phyloP scores from a whole-genome alignment of 768 basidiomycete species.

The Lactarius sp. region DNA sequence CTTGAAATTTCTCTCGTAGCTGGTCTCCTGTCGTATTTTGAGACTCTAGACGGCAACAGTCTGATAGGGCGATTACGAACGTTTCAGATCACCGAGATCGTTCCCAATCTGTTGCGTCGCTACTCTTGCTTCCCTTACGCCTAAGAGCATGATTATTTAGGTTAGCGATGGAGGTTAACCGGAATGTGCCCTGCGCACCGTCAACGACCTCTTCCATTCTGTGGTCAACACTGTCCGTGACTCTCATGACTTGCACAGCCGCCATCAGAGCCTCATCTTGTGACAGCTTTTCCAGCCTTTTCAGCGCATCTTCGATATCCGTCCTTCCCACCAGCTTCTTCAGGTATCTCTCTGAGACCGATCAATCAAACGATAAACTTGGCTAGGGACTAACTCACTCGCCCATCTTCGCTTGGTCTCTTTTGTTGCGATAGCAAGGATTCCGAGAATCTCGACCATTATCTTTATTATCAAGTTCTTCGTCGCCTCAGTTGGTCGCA shows the following conservation, averaged over 20 bases:
- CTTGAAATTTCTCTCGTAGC: too few species aligned
- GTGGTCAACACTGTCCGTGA: background rate
- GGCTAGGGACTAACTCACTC: background rate
- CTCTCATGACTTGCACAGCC: background rate
- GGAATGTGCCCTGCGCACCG: background rate
- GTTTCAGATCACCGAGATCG: background rate
- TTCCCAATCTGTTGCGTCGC: background rate
- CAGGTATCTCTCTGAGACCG: constrained; percentile 1
- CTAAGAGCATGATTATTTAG: background rate
- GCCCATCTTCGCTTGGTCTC: background rate
- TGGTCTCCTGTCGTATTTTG: background rate
- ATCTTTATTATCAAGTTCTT: background rate
- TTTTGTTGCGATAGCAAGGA: constrained; percentile 6
- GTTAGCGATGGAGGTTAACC: background rate
- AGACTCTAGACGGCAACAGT: background rate
- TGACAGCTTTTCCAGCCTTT: constrained; percentile 2
- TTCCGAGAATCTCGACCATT: constrained; percentile 3
- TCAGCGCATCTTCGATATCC: constrained; percentile 4
- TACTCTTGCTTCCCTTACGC: background rate
- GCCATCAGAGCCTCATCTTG: background rate
- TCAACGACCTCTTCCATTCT: background rate
- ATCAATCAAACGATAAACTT: background rate
- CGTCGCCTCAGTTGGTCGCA: background rate
- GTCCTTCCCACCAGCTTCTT: background rate
- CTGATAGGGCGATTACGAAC: background rate